Conservation (phyloP, 257 asterid genomes). For the Echites panduratus region DNA sequence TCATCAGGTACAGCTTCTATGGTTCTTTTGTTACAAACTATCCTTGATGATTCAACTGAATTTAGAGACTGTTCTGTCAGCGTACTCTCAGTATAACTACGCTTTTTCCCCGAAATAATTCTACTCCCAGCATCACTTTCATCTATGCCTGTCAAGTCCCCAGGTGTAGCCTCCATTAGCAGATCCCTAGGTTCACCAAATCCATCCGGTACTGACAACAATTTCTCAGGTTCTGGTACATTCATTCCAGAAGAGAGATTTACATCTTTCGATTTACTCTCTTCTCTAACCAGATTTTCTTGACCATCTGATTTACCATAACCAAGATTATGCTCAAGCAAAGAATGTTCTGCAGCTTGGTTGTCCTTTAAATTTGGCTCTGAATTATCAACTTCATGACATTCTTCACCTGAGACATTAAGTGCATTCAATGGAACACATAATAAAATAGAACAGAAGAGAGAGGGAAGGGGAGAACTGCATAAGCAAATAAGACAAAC, state of each 20-base stretch:
- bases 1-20: slow-evolving; percentile 79
- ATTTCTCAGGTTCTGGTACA: slow-evolving; percentile 63
- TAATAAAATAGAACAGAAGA: neutral
- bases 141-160: slow-evolving; percentile 32
- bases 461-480: neutral
- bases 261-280: slow-evolving; percentile 22
- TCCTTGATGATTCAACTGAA: slow-evolving; percentile 78
- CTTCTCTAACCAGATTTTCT: slow-evolving; percentile 28
- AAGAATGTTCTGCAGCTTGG: slow-evolving; percentile 28
- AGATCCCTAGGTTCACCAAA: slow-evolving; percentile 34
- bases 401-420: slow-evolving; percentile 32
- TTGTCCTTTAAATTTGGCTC: slow-evolving; percentile 34
- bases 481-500: slow-evolving; percentile 38
- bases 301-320: slow-evolving; percentile 27
- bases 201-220: slow-evolving; percentile 58
- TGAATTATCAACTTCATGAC: slow-evolving; percentile 24
- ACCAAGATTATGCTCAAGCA: slow-evolving; percentile 23
- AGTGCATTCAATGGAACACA: neutral
- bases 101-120: slow-evolving; percentile 67
- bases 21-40: slow-evolving; percentile 53
- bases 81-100: slow-evolving; percentile 82
- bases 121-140: slow-evolving; percentile 71
- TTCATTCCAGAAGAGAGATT: slow-evolving; percentile 35
- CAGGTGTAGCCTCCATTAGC: slow-evolving; percentile 51
- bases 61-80: slow-evolving; percentile 80